Evolutionary conservation across 208 protist genomes (phyloP).

Genomic region (Crithidia brevicula): DNA sequence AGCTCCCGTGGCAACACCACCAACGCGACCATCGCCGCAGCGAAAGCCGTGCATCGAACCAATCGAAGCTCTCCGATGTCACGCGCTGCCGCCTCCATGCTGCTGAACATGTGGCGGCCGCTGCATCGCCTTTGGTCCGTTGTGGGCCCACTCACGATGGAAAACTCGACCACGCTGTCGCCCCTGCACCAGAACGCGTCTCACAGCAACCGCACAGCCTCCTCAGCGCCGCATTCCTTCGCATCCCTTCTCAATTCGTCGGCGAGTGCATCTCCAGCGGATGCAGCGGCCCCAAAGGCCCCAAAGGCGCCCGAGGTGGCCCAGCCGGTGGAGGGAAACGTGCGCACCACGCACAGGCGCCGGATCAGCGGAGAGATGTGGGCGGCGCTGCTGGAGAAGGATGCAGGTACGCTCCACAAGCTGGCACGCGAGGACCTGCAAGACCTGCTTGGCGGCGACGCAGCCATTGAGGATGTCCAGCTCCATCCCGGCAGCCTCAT

Average conservation of each 20-base stretch:
- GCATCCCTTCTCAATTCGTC: neutral
- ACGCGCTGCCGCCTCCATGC: slow-evolving; percentile 1
- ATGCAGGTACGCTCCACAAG: slow-evolving; percentile 7
- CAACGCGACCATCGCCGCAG: neutral
- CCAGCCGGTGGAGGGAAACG: neutral
- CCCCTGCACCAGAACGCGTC: neutral
- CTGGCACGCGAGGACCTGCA: slow-evolving; percentile 31
- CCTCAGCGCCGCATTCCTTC: neutral
- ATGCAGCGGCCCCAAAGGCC: neutral
- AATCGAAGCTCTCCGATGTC: slow-evolving; percentile 3
- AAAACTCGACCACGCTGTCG: neutral
- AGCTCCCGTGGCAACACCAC: slow-evolving; percentile 1
- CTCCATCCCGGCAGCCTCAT: slow-evolving; percentile 33
- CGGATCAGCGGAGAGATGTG: slow-evolving; percentile 31
- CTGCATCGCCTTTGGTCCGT: slow-evolving; percentile 19
- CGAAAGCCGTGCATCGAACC: neutral
- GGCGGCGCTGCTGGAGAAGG: slow-evolving; percentile 14
- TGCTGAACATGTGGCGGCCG: slow-evolving; percentile 22
- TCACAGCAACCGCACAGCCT: neutral
- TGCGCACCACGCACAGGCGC: slow-evolving; percentile 21
- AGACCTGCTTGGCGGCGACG: slow-evolving; percentile 16
- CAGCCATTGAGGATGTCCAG: slow-evolving; percentile 6
- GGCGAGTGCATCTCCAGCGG: neutral
- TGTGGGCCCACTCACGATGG: neutral
- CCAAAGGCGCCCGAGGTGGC: neutral